Evolutionary conservation across 441 rosid species (phyloP).

Genomic region (Melastoma candidum): DNA sequence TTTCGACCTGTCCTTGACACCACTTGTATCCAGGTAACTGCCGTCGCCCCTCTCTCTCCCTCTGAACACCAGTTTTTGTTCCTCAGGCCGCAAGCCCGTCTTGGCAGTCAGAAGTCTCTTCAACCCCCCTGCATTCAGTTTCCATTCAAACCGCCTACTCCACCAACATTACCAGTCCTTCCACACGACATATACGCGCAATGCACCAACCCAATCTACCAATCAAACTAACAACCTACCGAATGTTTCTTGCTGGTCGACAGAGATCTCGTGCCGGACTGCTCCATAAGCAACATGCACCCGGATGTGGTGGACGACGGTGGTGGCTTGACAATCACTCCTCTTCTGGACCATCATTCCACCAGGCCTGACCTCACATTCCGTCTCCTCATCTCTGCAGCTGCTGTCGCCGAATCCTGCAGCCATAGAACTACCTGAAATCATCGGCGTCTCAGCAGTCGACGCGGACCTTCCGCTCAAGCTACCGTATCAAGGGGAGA

Average conservation of each 20-base stretch:
- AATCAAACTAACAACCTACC: slow-evolving; percentile 20
- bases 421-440: neutral
- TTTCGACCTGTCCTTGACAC: slow-evolving; percentile 50
- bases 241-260: slow-evolving; percentile 37
- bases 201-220: no score
- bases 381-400: slow-evolving; percentile 17
- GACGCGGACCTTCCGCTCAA: no score
- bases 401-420: neutral
- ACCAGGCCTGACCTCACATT: slow-evolving; percentile 53
- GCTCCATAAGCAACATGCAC: slow-evolving; percentile 36
- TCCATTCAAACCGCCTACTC: no score
- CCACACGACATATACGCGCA: no score
- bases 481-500: no score
- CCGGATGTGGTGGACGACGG: slow-evolving; percentile 17
- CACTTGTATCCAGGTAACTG: slow-evolving; percentile 37
- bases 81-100: slow-evolving; percentile 35
- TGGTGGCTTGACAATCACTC: slow-evolving; percentile 1
- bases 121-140: slow-evolving; percentile 32
- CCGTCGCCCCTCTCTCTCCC: slow-evolving; percentile 43
- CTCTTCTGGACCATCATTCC: slow-evolving; percentile 60
- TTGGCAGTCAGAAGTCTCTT: slow-evolving; percentile 41
- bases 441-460: slow-evolving; percentile 7
- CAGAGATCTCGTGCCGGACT: slow-evolving; percentile 32
- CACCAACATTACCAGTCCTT: no score
- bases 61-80: slow-evolving; percentile 33